These are phyloP conservation scores for Groenewaldozyma auringiensis DNA, from an alignment of 1,139 yeast genomes.

Conservation along the genomic window DNA sequence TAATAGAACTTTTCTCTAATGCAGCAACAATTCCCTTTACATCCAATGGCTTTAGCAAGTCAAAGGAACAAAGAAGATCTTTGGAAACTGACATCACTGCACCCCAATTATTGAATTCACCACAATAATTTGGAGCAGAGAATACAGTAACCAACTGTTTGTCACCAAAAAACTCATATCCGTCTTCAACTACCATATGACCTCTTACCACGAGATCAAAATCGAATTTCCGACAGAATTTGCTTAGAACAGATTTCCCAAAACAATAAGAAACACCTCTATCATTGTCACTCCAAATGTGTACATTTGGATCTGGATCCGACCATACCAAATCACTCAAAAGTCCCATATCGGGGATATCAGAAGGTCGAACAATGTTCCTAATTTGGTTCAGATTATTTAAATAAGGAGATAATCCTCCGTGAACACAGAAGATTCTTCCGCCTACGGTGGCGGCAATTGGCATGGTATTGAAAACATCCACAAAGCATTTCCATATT, in stretches of 20 bases:
- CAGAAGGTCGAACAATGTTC: constrained; percentile 71
- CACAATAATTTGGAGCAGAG: constrained; percentile 87
- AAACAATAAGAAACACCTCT: constrained; percentile 82
- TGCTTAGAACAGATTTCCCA: constrained; percentile 64
- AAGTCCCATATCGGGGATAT: constrained; percentile 76
- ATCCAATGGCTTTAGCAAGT: constrained; percentile 56
- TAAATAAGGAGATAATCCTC: constrained; percentile 77
- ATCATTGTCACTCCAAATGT: constrained; percentile 75
- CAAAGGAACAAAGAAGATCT: constrained; percentile 73
- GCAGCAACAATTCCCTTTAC: constrained; percentile 5
- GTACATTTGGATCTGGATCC: constrained; percentile 64
- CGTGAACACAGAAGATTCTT: constrained; percentile 82
- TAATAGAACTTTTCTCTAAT: neutral
- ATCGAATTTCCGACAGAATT: constrained; percentile 60
- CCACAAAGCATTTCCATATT: constrained; percentile 70
- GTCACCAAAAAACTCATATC: constrained; percentile 77
- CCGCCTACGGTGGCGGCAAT: constrained; percentile 82
- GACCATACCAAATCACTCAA: constrained; percentile 82
- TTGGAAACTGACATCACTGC: constrained; percentile 83
- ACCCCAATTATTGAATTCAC: constrained; percentile 86
- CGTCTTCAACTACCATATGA: constrained; percentile 92
- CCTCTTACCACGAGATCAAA: constrained; percentile 80
- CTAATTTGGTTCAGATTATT: constrained; percentile 59
- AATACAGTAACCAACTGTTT: constrained; percentile 75
- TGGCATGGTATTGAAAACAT: constrained; percentile 78